phyloP scores from a whole-genome alignment of 768 basidiomycete species.

The Dentipellis sp. region DNA sequence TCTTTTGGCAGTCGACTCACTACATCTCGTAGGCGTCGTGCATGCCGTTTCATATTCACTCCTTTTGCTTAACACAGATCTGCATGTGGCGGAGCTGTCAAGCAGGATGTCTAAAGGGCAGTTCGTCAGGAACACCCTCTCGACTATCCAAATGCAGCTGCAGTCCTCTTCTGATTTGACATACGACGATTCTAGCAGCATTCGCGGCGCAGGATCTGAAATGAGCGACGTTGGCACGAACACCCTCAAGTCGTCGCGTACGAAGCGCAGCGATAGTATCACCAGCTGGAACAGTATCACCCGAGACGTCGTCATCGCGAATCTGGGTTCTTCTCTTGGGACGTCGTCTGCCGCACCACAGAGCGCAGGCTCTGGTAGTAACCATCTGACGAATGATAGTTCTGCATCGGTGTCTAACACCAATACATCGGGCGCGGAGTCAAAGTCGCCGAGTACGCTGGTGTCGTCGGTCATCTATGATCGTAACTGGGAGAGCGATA shows the following conservation, averaged over 20 bases:
- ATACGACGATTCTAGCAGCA: slow-evolving; percentile 57
- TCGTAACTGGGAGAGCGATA: slow-evolving; percentile 75
- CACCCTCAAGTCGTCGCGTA: slow-evolving; percentile 28
- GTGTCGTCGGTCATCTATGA: slow-evolving; percentile 39
- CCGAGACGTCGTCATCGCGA: slow-evolving; percentile 37
- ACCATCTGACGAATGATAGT: slow-evolving; percentile 44
- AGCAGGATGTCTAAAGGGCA: slow-evolving; percentile 87
- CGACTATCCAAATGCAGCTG: slow-evolving; percentile 73
- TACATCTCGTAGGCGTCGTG: slow-evolving; percentile 61
- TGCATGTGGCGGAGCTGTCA: slow-evolving; percentile 87
- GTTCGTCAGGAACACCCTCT: slow-evolving; percentile 88
- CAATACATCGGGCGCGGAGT: slow-evolving; percentile 32
- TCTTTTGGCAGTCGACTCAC: slow-evolving; percentile 8
- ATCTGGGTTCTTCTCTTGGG: slow-evolving; percentile 18
- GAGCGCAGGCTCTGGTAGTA: slow-evolving; percentile 3
- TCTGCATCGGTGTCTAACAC: slow-evolving; percentile 48
- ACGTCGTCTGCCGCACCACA: slow-evolving; percentile 5
- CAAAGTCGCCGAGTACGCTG: slow-evolving; percentile 24
- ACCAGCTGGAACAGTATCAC: slow-evolving; percentile 79
- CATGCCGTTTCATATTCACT: slow-evolving; percentile 92
- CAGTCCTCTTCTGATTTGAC: slow-evolving; percentile 59
- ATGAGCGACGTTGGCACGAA: slow-evolving; percentile 37
- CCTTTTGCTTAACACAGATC: slow-evolving; percentile 90
- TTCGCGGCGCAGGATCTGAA: slow-evolving; percentile 47
- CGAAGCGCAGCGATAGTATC: slow-evolving; percentile 76